These are phyloP conservation scores for Aspergillus chevalieri DNA, from an alignment of 2,329 filamentous ascomycete genomes.

Conservation along the genomic window DNA sequence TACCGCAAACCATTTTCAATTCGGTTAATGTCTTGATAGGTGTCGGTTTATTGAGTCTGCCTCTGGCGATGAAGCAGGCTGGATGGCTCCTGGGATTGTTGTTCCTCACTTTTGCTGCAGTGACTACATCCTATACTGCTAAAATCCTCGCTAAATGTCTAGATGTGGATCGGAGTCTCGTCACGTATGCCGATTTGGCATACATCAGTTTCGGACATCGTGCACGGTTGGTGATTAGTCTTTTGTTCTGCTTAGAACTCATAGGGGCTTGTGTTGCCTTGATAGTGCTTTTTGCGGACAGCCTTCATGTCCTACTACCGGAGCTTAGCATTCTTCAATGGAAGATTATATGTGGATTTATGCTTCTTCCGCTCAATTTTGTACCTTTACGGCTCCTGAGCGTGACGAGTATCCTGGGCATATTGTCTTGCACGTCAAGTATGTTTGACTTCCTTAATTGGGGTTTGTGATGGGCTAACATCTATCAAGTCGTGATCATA, in stretches of 20 bases:
- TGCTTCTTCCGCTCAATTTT: conserved; percentile 78
- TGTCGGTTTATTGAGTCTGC: conserved; percentile 80
- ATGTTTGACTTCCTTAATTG: conserved; percentile 37
- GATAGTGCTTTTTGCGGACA: conserved; percentile 89
- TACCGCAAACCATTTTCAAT: conserved; percentile 94
- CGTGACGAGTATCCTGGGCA: conserved; percentile 88
- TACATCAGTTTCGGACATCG: conserved; percentile 81
- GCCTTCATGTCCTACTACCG: conserved; percentile 70
- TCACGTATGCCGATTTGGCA: conserved; percentile 91
- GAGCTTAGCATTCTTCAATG: conserved; percentile 63
- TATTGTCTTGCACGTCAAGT: conserved; percentile 83
- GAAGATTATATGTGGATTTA: conserved; percentile 76
- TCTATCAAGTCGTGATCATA: conserved; percentile 65
- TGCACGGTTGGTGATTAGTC: conserved; percentile 73
- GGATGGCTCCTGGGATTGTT: conserved; percentile 79
- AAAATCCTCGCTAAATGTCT: conserved; percentile 80
- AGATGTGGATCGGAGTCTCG: conserved; percentile 74
- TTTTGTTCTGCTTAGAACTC: conserved; percentile 83
- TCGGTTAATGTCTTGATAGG: conserved; percentile 90
- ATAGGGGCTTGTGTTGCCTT: conserved; percentile 83
- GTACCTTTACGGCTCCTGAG: conserved; percentile 76
- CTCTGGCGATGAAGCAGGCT: conserved; percentile 77
- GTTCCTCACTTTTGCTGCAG: conserved; percentile 67
- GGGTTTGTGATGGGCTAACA: conserved; percentile 20
- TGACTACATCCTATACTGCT: conserved; percentile 78